Base-by-base conservation (phyloP, 768 basidiomycete genomes). In the Pleurotus citrinopileatus region DNA sequence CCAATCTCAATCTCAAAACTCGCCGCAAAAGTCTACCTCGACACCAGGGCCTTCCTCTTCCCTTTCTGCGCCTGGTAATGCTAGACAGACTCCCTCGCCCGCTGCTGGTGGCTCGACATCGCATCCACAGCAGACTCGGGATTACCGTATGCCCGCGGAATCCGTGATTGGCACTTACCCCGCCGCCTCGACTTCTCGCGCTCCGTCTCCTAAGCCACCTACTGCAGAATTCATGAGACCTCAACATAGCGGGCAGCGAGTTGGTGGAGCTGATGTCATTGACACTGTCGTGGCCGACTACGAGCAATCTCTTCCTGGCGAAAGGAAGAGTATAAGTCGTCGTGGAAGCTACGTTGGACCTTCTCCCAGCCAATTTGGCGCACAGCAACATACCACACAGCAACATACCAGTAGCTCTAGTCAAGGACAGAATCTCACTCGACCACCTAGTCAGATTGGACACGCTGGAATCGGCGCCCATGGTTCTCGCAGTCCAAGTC, bases 261-360 rank as follows among this genome's bases (percentile, higher is more conserved):
- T 75, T 5, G 76, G 77, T 1, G n/a, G n/a, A n/a, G 65, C 75
- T 36, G 77, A 83, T n/a, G 75, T 81, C 0, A 82, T 92, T 15
- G 85, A 89, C 53, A 81, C 84, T n/a, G 84, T 93, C 6, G 68
- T 93, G 13, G 74, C 75, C 0, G 79, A 84, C 58, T 98, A 98
- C 63, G 81, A 86, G 23, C 92, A 94, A 62, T 82, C 87, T 1
- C 80, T 98, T 65, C 95, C 94, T 5, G 94, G 93, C 3, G 95
- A 97, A 66, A 73, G 80, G 46, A 84, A 80, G 68, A 74, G 78
- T 6, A 71, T 81, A 22, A 84, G 81, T 62, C 63, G 72, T 58
- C 67, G 70, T 37, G 65, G 71, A 42, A 70, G 75, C 53, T 70
- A 66, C 45, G 61, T 66, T 17, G 71, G 71, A 3, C 61, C 70